Evolutionary conservation across 768 basidiomycete genomes (phyloP), one percentile per base, ranked within the genome.

Genomic region (Mycena chlorophos): DNA sequence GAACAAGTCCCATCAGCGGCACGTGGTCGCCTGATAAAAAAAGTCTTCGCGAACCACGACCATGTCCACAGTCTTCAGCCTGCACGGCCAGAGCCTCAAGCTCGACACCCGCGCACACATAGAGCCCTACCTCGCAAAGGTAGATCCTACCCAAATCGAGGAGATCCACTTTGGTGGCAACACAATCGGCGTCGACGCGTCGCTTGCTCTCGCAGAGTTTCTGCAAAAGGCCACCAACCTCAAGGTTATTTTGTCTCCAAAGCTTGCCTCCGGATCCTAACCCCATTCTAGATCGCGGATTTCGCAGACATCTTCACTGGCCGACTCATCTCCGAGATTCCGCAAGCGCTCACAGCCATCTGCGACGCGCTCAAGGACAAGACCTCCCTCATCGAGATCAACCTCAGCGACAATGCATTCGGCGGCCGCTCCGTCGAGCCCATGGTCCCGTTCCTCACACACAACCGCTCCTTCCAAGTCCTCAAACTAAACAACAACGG

Each of bases 301-400:
- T 91, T 98, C 61, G 89, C 93, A 27, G 96, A 98, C 74, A 95
- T 99, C 73, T 99, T 99, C 75, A 98, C 96, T 2, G 92, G 95
- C 52, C 91, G 96, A 61, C 82, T 97, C 66, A 98, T 98, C 75
- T 80, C 84, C 57, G 96, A 99, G 71, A 98, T 99, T 68, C 97
- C 96, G 4, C 80, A 75, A 55, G 93, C 97, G 16, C 85, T 99
- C 43, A 81, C 85, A 31, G 88, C 91, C 30, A 83, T 99, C 62
- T 97, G 95, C 69, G 84, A 92, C 64, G 86, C 94, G 13, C 83
- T 99, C 57, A 85, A 84, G 65, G 79, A 84, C 65, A 91, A 91
- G 66, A 80, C 85, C 3, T 83, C 88, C 3, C 86, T 99, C 46
- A 78, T 88, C 51, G 91, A 94, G 71, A 81, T 99, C 64, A 83